Evolutionary conservation across 2,329 filamentous ascomycete genomes (phyloP), one percentile per base, ranked within the genome.

Genomic region (Pseudogymnoascus destructans): DNA sequence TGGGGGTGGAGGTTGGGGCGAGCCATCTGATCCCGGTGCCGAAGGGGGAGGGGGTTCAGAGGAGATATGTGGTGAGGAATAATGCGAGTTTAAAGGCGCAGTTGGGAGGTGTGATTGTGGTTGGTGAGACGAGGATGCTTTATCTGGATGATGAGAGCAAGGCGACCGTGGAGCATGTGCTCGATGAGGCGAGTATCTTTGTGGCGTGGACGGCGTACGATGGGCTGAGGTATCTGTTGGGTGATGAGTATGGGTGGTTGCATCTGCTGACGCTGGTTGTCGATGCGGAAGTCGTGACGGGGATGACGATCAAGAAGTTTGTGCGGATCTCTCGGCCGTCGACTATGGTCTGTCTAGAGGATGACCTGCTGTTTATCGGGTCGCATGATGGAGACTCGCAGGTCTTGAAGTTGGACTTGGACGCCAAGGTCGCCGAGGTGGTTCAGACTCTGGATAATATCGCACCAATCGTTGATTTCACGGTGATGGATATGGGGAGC

Each of bases 371-470:
- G 10, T 97, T 95, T 68, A 77, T 98, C 38, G 93, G 88, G 9
- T 96, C 92, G 1, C 91, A 96, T 69, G 87, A 93, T 65, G 92
- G 92, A 33, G 89, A 98, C 70, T 95, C 89, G 1, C 90, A 96
- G 68, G 77, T 97, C 7, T 79, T 93, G 54, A 77, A 75, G 55
- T 79, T 90, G 58, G 70, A 74, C 46, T 75, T 85, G 30, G 78
- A 74, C 17, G 62, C 73, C 5, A 65, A 71, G 1, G 63, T 69
- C 0, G 58, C 60, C 0, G 76, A 84, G 54, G 71, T 91, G 3
- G 70, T 93, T 8, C 89, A 95, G 67, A 86, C 82, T 0, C 77
- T 95, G 59, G 75, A 81, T 3, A 98, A 95, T 67, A 89, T 97
- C 65, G 90, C 87, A 0, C 93, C 93, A 0, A 87, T 98, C 40